Evolutionary conservation across 768 basidiomycete species (phyloP).

Genomic region (Suillus spraguei): DNA sequence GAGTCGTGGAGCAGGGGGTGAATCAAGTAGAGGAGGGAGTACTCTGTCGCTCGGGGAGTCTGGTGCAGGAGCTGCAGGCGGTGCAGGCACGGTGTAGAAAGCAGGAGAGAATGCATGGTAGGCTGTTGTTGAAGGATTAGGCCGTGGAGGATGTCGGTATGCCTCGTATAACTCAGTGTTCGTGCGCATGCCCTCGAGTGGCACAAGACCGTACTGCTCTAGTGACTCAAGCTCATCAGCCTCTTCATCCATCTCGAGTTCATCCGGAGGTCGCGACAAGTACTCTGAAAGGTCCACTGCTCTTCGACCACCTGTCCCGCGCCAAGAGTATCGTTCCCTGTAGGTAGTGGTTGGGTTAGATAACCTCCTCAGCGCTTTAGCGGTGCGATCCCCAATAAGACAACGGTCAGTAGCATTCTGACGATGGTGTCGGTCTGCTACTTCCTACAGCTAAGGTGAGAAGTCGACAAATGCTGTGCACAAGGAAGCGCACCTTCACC

Average conservation of each 20-base stretch:
- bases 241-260: constrained; percentile 65
- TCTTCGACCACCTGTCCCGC: constrained; percentile 35
- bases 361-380: constrained; percentile 59
- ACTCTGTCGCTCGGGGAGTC: constrained; percentile 26
- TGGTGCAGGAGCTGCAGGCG: constrained; percentile 29
- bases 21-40: constrained; percentile 32
- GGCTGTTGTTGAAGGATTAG: constrained; percentile 25
- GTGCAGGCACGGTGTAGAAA: constrained; percentile 28
- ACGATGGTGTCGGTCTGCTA: constrained; percentile 71
- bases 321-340: constrained; percentile 43
- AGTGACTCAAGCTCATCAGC: constrained; percentile 60
- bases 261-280: constrained; percentile 51
- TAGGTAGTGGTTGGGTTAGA: constrained; percentile 57
- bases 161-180: constrained; percentile 70
- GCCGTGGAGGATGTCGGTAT: constrained; percentile 42
- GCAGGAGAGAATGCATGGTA: constrained; percentile 23
- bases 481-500: constrained; percentile 62
- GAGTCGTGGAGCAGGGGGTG: constrained; percentile 24
- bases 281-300: constrained; percentile 51
- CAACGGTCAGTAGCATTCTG: constrained; percentile 51
- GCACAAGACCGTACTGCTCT: constrained; percentile 24
- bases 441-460: constrained; percentile 51
- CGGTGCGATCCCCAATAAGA: constrained; percentile 69
- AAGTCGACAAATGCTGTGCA: background rate
- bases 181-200: constrained; percentile 54